phyloP scores from a whole-genome alignment of 768 basidiomycete species.

The Leccinellum rugosiceps region DNA sequence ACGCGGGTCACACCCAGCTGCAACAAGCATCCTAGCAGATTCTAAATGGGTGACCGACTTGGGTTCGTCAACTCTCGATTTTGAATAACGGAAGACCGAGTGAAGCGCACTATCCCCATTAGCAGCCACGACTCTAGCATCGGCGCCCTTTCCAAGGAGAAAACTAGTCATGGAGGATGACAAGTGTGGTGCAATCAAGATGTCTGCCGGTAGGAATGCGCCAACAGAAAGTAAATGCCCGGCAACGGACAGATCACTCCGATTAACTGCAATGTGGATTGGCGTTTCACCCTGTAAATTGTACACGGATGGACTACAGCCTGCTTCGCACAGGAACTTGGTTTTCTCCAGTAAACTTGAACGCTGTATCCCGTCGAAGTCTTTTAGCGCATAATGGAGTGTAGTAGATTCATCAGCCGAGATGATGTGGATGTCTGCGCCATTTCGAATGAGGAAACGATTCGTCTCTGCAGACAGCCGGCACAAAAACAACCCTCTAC shows the following conservation, averaged over 20 bases:
- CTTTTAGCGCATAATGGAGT: background rate
- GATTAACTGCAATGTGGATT: background rate
- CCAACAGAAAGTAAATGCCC: background rate
- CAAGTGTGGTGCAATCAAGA: background rate
- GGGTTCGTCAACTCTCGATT: too few species aligned
- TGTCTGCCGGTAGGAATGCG: background rate
- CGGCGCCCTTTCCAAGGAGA: background rate
- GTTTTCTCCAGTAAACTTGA: background rate
- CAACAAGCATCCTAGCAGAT: background rate
- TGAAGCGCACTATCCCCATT: background rate
- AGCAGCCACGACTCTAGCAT: background rate
- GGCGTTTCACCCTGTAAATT: background rate
- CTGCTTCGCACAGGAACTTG: background rate
- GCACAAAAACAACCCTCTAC: too few species aligned
- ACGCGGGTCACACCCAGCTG: background rate
- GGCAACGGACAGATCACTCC: background rate
- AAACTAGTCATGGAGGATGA: background rate
- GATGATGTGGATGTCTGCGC: background rate
- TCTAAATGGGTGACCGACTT: background rate
- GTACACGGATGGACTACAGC: background rate
- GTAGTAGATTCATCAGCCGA: background rate
- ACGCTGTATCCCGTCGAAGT: too few species aligned
- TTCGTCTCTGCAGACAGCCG: background rate
- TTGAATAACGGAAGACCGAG: background rate
- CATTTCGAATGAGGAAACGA: background rate